Percentiles rank a stretch among this genome's conserved stretches.
Conservation (phyloP, 2,329 filamentous ascomycete genomes). For the Ustilaginoidea virens region DNA sequence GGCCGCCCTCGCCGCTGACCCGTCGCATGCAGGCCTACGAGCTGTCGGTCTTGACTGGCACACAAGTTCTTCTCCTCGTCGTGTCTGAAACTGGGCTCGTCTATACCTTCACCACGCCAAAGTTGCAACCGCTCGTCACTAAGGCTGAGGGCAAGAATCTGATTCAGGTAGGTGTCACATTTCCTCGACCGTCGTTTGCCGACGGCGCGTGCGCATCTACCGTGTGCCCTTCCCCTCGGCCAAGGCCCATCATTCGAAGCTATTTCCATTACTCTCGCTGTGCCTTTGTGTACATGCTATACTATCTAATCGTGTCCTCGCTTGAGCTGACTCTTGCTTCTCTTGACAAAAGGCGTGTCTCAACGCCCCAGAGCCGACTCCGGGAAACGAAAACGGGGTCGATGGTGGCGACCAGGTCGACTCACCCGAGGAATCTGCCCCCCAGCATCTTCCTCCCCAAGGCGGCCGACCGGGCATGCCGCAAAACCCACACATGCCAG, state of each 20-base stretch:
- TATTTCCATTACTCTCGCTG: no score
- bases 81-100: conserved; percentile 95
- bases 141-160: conserved; percentile 99
- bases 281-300: no score
- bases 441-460: conserved; percentile 57
- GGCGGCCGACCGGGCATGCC: conserved; percentile 48
- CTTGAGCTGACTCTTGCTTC: no score
- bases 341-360: conserved; percentile 94
- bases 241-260: no score
- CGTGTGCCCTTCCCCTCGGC: no score
- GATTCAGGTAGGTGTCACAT: conserved; percentile 74
- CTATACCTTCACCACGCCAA: conserved; percentile 96
- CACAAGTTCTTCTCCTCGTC: conserved; percentile 89
- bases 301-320: no score
- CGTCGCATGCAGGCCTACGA: conserved; percentile 64
- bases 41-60: conserved; percentile 90
- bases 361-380: conserved; percentile 82
- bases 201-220: no score
- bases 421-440: conserved; percentile 76
- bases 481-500: conserved; percentile 45
- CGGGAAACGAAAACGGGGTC: conserved; percentile 67
- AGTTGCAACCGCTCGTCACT: conserved; percentile 93
- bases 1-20: no score
- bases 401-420: conserved; percentile 66
- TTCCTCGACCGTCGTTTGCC: no score